Evolutionary conservation across 129 eudicot genomes (phyloP).

Genomic region (Flaveria ramosissima): DNA sequence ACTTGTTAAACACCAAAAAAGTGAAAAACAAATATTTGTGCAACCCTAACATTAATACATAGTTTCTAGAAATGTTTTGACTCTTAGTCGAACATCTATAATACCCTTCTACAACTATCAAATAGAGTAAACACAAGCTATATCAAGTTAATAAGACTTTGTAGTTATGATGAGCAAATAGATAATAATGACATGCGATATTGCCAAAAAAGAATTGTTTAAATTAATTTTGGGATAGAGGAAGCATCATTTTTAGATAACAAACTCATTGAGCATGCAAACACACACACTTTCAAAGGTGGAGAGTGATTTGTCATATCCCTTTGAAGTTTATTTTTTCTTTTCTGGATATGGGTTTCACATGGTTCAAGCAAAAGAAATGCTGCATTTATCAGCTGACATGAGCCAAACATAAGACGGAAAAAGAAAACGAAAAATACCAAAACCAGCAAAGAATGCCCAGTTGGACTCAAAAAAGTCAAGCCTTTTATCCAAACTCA

Average conservation of each 20-base stretch:
- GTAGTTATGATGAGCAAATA: background rate
- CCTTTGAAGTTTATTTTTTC: background rate
- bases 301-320: background rate
- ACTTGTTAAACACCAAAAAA: conserved; percentile 9
- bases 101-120: background rate
- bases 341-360: conserved; percentile 3
- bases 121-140: background rate
- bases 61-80: background rate
- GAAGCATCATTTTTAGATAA: background rate
- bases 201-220: background rate
- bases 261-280: background rate
- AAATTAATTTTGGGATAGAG: background rate
- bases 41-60: conserved; percentile 2
- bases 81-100: background rate
- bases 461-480: conserved; percentile 95
- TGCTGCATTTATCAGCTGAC: background rate
- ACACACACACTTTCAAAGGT: background rate
- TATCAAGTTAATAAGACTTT: background rate
- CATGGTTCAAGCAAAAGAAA: background rate
- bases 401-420: conserved; percentile 1
- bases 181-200: background rate
- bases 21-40: background rate
- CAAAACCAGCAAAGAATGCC: conserved; percentile 98
- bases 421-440: conserved; percentile 40
- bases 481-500: conserved; percentile 87